Evolutionary conservation across 306 rosid species (phyloP), one percentile per base, ranked within the genome.

Genomic region (Neltuma alba): DNA sequence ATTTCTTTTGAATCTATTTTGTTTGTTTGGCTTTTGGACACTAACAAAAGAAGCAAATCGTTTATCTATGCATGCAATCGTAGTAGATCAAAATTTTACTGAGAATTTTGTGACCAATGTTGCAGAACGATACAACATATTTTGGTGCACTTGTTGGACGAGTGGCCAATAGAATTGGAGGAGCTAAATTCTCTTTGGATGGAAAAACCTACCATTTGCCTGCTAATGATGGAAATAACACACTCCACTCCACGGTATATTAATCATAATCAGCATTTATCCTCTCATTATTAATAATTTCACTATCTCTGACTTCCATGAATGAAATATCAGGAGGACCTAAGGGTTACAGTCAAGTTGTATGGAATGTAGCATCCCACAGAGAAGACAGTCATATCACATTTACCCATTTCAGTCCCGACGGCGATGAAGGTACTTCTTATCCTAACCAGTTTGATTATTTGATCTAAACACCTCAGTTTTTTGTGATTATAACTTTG

Each of bases 391-490:
- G 87, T 42, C 86, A 85, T 38, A 83, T 91, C 48, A 88, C 88
- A 38, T 89, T 92, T 67, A 74, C 77, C 54, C 86, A 92, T 67
- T 14, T 64, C 69, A 90, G 90, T 72, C 57, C 4, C 37, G 93
- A 92, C 34, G 88, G 86, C 1, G 96, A 92, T 63, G 45, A 92
- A 85, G 97, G 97, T 92, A 76, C 2, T 0, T 31, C 2, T 6
- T 6, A 21, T 54, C 14, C 70, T 0, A 33, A 33, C 4, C 2
- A 33, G 36, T 33, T 33, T 33, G 36, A 33, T 33, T 33, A 5
- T 33, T 33, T 33, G 36, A 1, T 33, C 36, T 33, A 33, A 33
- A 2, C 36, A 33, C 36, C 4, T 1, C 4, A 33, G 36, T 33
- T 33, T 33, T 33, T 33, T 9, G 2, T 41, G 45, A 41, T 41